Base-by-base conservation (phyloP, 2,329 filamentous ascomycete genomes). In the Penicillium janthinellum region DNA sequence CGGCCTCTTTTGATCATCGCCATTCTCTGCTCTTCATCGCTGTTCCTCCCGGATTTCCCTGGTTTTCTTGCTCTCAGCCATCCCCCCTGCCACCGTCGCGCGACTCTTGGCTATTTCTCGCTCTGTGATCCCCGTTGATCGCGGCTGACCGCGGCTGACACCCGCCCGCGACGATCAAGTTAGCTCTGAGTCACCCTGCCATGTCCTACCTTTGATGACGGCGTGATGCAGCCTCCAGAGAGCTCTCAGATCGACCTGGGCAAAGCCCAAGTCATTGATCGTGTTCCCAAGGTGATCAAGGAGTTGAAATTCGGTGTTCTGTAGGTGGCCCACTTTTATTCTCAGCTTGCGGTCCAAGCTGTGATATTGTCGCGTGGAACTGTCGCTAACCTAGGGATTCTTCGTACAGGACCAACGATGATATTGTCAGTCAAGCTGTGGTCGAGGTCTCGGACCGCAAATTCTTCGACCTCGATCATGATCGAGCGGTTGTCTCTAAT, bases 341-440 rank as follows among this genome's bases (percentile, higher is more conserved):
- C 57, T 54, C 28, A 39, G 47, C 44, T 47, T 45, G 35, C 51
- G 15, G 37, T 39, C 45, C 35, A 5, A 54, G 31, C 45, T 34
- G 35, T 20, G 44, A 15, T 45, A 47, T 11, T 59, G 51, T 59
- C 50, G 56, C 56, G 61, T 53, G 44, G 42, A 59, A 57, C 47
- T 50, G 55, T 66, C 53, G 59, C 67, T 69, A 66, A 69, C 58
- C 15, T 34, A 28, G 11, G 45, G 25, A 54, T 28, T 39, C 15
- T 56, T 58, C 11, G 35, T 54, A 17, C 64, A 92, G 90, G 72
- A 96, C 93, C 28, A 92, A 91, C 70, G 90, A 96, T 74, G 92
- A 98, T 72, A 96, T 98, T 67, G 90, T 96, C 68, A 96, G 94
- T 73, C 95, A 99, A 78, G 92, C 90, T 64, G 92, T 97, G 58